These are phyloP conservation scores for Hemerocallis citrina DNA, from an alignment of 106 monocot genomes.

Conservation along the genomic window DNA sequence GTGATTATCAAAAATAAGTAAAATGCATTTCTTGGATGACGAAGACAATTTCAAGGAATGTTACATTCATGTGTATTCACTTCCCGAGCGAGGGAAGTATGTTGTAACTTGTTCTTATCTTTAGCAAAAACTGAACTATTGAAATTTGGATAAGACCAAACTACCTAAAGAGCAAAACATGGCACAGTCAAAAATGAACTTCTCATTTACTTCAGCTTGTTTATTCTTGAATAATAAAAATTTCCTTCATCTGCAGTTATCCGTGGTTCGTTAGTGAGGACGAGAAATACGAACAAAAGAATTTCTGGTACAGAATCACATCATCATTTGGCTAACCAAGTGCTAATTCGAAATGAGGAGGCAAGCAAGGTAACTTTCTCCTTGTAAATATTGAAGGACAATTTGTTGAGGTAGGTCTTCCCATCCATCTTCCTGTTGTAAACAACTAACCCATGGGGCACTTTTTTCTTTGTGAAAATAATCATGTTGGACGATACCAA, in stretches of 20 bases:
- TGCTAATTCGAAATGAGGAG: slow-evolving; percentile 3
- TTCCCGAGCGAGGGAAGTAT: background rate
- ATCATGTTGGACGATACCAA: slow-evolving; percentile 6
- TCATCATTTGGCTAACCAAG: background rate
- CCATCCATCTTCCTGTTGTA: background rate
- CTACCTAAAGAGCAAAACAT: background rate
- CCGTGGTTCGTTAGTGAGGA: slow-evolving; percentile 40
- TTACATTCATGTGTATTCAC: background rate
- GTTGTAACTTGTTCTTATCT: background rate
- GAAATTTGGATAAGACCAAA: background rate
- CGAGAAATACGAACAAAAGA: no score
- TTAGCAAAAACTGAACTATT: background rate
- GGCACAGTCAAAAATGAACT: background rate
- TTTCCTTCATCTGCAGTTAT: slow-evolving; percentile 22
- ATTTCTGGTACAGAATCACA: background rate
- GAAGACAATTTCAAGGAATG: background rate
- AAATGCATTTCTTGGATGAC: no score
- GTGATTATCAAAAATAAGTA: no score
- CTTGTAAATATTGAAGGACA: background rate
- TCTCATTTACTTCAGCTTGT: background rate
- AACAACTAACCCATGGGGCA: background rate
- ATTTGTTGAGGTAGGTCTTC: background rate
- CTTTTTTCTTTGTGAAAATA: background rate
- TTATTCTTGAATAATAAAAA: background rate
- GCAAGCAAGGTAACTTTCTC: slow-evolving; percentile 14